Evolutionary conservation across 768 basidiomycete genomes (phyloP).

Genomic region (Termitomyces sp.): DNA sequence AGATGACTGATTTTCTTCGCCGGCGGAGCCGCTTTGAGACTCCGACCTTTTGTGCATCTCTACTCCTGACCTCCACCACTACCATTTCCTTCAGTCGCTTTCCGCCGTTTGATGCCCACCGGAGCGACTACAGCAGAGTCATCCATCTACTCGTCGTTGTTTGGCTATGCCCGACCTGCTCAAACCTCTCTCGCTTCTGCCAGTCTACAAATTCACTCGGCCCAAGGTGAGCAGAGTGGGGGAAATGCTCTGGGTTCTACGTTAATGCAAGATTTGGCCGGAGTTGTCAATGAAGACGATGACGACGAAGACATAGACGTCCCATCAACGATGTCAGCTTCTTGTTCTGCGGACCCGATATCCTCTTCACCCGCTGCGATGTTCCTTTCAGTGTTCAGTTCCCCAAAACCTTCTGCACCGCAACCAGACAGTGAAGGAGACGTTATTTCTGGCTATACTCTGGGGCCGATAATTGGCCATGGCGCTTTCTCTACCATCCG

Average conservation of each 20-base stretch:
- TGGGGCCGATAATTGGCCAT: slow-evolving; percentile 72
- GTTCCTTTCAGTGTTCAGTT: slow-evolving; percentile 66
- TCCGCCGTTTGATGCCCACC: slow-evolving; percentile 8
- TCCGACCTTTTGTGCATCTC: slow-evolving; percentile 4
- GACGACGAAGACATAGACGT: not conserved
- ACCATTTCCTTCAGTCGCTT: not conserved
- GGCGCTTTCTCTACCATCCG: slow-evolving; percentile 84
- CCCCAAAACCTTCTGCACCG: slow-evolving; percentile 27
- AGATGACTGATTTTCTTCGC: not conserved
- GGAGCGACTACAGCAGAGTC: slow-evolving; percentile 8
- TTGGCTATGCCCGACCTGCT: slow-evolving; percentile 1
- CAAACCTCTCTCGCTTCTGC: slow-evolving; percentile 2
- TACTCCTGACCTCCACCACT: slow-evolving; percentile 8
- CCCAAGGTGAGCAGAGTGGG: not conserved
- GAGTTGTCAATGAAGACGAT: not conserved
- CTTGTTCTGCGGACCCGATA: slow-evolving; percentile 13
- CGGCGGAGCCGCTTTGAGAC: slow-evolving; percentile 4
- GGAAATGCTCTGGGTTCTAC: slow-evolving; percentile 20
- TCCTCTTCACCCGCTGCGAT: slow-evolving; percentile 66
- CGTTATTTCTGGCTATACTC: slow-evolving; percentile 62
- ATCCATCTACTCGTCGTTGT: not conserved
- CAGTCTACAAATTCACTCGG: slow-evolving; percentile 2
- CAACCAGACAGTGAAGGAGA: slow-evolving; percentile 67
- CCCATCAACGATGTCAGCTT: slow-evolving; percentile 6
- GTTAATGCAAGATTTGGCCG: slow-evolving; percentile 8